phyloP scores from a whole-genome alignment of 306 rosid species.

The Vigna angularis region DNA sequence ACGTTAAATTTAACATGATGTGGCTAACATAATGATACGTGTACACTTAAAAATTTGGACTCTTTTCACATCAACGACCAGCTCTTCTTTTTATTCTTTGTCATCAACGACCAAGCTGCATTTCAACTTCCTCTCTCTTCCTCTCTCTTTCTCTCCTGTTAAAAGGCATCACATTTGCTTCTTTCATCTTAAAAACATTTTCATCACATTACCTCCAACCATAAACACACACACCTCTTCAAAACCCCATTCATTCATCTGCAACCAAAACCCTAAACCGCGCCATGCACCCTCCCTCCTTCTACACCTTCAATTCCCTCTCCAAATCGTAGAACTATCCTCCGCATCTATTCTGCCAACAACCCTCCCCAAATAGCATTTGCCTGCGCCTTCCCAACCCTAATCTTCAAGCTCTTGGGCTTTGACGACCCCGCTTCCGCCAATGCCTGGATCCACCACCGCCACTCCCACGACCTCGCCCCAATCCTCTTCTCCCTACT shows the following conservation, averaged over 20 bases:
- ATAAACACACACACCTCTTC: neutral
- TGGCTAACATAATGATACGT: too few relatives aligned
- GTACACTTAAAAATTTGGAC: too few relatives aligned
- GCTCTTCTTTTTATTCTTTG: too few relatives aligned
- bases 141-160: constrained; percentile 3
- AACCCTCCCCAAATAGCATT: constrained; percentile 66
- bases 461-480: constrained; percentile 35
- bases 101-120: too few relatives aligned
- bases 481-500: constrained; percentile 66
- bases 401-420: constrained; percentile 87
- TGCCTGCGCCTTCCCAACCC: constrained; percentile 79
- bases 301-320: constrained; percentile 72
- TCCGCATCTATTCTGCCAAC: constrained; percentile 55
- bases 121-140: neutral
- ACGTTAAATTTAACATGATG: too few relatives aligned
- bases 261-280: constrained; percentile 51
- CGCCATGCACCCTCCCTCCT: constrained; percentile 78
- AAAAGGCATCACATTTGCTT: constrained; percentile 60
- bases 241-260: constrained; percentile 26
- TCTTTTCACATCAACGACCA: too few relatives aligned
- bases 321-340: constrained; percentile 77
- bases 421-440: constrained; percentile 60
- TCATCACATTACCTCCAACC: neutral
- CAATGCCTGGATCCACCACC: constrained; percentile 71
- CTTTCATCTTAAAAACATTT: constrained; percentile 53